phyloP scores from a whole-genome alignment of 1,284 basidiomycete species.

The Ceratobasidium sp. region DNA sequence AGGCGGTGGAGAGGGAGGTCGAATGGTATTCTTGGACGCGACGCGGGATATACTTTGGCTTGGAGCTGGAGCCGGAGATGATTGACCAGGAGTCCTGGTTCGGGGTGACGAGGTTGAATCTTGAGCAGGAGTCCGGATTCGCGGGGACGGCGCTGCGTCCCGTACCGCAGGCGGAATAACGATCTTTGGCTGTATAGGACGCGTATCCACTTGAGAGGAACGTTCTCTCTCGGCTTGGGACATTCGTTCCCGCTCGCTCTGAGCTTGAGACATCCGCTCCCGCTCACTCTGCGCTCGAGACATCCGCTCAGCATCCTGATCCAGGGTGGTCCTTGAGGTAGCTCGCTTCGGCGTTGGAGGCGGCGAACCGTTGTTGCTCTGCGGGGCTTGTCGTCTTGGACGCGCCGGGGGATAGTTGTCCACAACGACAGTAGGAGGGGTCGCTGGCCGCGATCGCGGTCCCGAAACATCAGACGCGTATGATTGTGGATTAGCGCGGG shows the following conservation, averaged over 20 bases:
- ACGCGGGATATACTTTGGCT: conserved; percentile 4
- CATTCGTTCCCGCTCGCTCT: conserved; percentile 17
- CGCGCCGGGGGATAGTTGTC: conserved; percentile 31
- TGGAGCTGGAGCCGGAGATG: conserved; percentile 26
- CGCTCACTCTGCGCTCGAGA: conserved; percentile 20
- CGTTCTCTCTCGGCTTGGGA: conserved; percentile 33
- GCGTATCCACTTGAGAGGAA: not conserved
- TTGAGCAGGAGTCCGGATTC: not conserved
- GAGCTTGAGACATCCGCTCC: conserved; percentile 24
- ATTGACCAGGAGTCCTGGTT: not conserved
- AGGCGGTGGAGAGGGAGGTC: conserved; percentile 35
- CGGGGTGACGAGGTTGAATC: conserved; percentile 21
- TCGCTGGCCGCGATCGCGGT: conserved; percentile 28
- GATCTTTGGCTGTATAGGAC: conserved; percentile 16
- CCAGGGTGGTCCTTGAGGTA: not conserved
- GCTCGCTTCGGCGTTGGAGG: conserved; percentile 13
- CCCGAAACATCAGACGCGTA: conserved; percentile 39
- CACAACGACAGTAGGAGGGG: conserved; percentile 11
- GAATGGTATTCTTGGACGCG: conserved; percentile 26
- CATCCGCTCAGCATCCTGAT: conserved; percentile 24
- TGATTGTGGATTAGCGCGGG: conserved; percentile 22
- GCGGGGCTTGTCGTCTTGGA: conserved; percentile 10
- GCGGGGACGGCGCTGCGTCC: conserved; percentile 3
- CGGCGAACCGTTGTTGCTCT: not conserved
- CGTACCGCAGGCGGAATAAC: conserved; percentile 19